Evolutionary conservation across 805 yeast species (phyloP), one percentile per base, ranked within the genome.

Genomic region (Ascoidea tarda): DNA sequence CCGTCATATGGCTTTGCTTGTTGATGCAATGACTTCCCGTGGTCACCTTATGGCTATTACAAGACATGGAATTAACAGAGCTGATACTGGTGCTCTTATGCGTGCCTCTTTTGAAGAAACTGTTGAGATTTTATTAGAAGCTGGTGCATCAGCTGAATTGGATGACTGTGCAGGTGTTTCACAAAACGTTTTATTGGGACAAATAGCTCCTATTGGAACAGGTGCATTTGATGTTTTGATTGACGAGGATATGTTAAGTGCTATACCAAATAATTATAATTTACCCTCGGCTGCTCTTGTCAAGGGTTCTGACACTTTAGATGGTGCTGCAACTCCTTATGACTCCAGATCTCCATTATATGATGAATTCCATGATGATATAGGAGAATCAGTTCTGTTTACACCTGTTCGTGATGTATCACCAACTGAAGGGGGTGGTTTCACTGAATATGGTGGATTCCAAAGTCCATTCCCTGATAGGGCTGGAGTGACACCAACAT

Each of bases 31-130:
- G 99, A 93, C 99, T 1, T 87, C 96, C 46, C 84, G 96, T 65
- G 99, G 99, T 63, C 96, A 91, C 65, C 76, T 93, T 69, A 91
- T 95, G 87, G 98, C 99, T 46, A 90, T 93, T 63, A 91, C 98
- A 48, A 95, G 99, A 78, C 99, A 93, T 66, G 99, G 99, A 78
- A 91, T 93, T 70, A 93, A 93, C 70, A 84, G 99, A 72, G 86
- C 96, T 46, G 96, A 93, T 59, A 93, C 99, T 33, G 99, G 99
- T 71, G 99, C 99, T 1, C 77, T 93, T 65, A 93, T 93, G 99
- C 82, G 99, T 71, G 93, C 97, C 74, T 91, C 99, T 47, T 93
- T 93, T 74, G 99, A 93, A 72, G 99, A 93, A 69, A 93, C 99
- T 6, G 99, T 93, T 47, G 99, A 93, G 71, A 93, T 93, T 63